Evolutionary conservation across 345 rosid genomes (phyloP).

Genomic region (Boechera retrofracta): DNA sequence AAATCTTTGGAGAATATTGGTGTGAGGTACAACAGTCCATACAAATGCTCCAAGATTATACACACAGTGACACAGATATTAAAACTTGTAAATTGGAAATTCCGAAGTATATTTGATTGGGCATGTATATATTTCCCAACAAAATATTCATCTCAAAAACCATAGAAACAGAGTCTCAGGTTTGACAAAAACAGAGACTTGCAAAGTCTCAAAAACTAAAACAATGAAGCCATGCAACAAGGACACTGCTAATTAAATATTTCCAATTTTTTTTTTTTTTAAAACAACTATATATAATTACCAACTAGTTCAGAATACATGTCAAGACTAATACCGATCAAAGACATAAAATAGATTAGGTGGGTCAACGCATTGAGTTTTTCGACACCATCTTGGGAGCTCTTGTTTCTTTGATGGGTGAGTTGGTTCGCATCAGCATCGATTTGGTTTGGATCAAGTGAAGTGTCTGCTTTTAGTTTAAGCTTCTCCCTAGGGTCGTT

Average conservation of each 20-base stretch:
- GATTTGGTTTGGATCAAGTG: too few species aligned
- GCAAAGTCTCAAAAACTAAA: too few species aligned
- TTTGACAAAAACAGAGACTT: neutral
- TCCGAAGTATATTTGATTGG: neutral
- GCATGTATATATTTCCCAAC: neutral
- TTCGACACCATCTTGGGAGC: too few species aligned
- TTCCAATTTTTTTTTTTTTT: too few species aligned
- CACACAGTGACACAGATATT: neutral
- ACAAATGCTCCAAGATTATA: neutral
- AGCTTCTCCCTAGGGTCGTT: too few species aligned
- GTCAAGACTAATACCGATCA: neutral
- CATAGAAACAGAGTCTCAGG: neutral
- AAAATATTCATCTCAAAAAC: neutral
- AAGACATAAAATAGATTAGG: neutral
- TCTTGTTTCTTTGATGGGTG: too few species aligned
- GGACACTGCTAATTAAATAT: neutral
- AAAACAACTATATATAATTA: too few species aligned
- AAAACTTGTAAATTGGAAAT: neutral
- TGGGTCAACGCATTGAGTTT: too few species aligned
- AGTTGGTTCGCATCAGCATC: too few species aligned
- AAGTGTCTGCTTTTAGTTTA: too few species aligned
- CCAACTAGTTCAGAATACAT: neutral
- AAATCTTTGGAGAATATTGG: slow-evolving; percentile 3
- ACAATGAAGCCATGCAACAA: too few species aligned
- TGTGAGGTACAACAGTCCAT: slow-evolving; percentile 15